Base-by-base conservation (phyloP, 2,329 filamentous ascomycete genomes). In the Pyricularia pennisetigena region DNA sequence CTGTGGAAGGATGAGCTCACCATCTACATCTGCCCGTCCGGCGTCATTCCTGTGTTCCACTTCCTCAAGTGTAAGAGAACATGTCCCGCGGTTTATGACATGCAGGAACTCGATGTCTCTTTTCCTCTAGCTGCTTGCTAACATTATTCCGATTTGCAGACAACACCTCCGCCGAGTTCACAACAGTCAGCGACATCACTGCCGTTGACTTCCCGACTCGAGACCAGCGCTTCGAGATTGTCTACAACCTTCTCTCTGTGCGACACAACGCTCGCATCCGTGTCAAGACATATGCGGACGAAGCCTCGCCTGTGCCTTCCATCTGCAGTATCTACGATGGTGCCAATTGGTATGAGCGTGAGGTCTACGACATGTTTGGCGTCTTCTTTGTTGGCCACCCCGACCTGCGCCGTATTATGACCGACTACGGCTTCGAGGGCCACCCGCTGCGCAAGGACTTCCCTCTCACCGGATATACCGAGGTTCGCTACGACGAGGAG, bases 1-100 rank as follows among this genome's bases (percentile, higher is more conserved):
- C 94, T 99, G 68, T 99, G 95, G 95, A 99, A 99, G 83, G 95
- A 99, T 78, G 95, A 99, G 81, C 88, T 99, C 77, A 93, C 91
- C 74, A 92, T 97, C 78, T 94, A 96, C 81, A 95, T 98, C 76
- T 85, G 92, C 65, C 95, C 95, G 1, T 82, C 91, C 54, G 95
- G 93, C 73, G 88, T 98, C 74, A 87, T 97, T 73, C 95, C 95
- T 57, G 91, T 97, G 75, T 94, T 99, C 80, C 88, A 86, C 70
- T 99, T 99, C 83, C 85, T 99, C 75, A 98, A 98, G 83, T 87
- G 87, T 88, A 76, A 9, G 72, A 69, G 28, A n/a, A 10, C 77
- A n/a, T 14, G 3, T 28, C n/a, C n/a, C n/a, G n/a, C n/a, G n/a
- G 63, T 23, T 23, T 2, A 23, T 41, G 30, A 14, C n/a, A 23